Conservation (phyloP, 768 basidiomycete genomes). For the Paxillus involutus region DNA sequence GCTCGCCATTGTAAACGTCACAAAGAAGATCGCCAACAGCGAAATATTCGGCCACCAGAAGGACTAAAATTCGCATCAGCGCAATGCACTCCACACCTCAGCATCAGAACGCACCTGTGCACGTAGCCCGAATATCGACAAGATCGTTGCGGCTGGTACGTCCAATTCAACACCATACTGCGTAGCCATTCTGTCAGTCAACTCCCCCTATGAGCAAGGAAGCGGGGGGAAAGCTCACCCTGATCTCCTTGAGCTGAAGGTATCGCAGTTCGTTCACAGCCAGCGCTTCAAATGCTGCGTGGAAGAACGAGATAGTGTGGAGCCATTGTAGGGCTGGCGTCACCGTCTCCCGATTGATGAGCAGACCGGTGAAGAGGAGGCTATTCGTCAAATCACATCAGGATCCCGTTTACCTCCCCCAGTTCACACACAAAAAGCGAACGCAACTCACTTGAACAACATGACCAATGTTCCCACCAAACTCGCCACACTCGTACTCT, state of each 20-base stretch:
- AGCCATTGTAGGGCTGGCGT: slow-evolving; percentile 75
- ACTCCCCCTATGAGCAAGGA: neutral
- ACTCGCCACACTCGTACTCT: slow-evolving; percentile 85
- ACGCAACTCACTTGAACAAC: slow-evolving; percentile 88
- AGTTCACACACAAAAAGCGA: neutral
- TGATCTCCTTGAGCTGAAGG: slow-evolving; percentile 87
- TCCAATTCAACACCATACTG: slow-evolving; percentile 97
- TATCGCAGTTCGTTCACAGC: slow-evolving; percentile 98
- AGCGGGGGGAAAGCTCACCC: slow-evolving; percentile 49
- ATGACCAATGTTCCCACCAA: slow-evolving; percentile 94
- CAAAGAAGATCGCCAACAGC: slow-evolving; percentile 84
- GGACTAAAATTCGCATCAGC: slow-evolving; percentile 45
- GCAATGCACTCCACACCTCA: neutral
- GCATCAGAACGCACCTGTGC: slow-evolving; percentile 59
- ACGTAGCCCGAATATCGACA: slow-evolving; percentile 90
- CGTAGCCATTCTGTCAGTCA: slow-evolving; percentile 6
- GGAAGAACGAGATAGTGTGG: slow-evolving; percentile 94
- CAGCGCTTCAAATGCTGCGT: slow-evolving; percentile 95
- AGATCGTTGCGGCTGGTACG: slow-evolving; percentile 92
- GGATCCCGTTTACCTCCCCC: neutral
- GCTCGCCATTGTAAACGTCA: slow-evolving; percentile 70
- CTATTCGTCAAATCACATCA: slow-evolving; percentile 39
- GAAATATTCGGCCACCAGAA: slow-evolving; percentile 99
- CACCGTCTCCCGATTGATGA: slow-evolving; percentile 92
- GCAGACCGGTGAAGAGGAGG: slow-evolving; percentile 89